phyloP scores from a whole-genome alignment of 2,329 filamentous ascomycete genomes.

The Aspergillus fumigatiaffinis region DNA sequence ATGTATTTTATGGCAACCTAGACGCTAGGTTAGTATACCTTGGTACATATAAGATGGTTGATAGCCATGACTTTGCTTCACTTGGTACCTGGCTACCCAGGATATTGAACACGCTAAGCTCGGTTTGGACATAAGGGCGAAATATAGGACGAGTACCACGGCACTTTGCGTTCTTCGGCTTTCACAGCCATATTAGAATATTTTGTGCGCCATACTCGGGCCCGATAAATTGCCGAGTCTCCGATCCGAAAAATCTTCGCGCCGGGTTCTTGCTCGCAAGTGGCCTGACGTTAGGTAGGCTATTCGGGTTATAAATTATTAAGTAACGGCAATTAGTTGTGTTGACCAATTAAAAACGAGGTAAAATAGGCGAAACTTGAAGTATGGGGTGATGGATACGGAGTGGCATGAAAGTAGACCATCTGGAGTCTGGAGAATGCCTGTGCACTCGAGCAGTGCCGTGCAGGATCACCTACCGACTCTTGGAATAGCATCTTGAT shows the following conservation, averaged over 20 bases:
- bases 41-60: too few species aligned
- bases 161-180: too few species aligned
- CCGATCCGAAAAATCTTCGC: not conserved
- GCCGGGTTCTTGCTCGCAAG: not conserved
- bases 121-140: too few species aligned
- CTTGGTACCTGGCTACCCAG: too few species aligned
- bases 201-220: not conserved
- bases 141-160: too few species aligned
- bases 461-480: not conserved
- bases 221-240: not conserved
- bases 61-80: too few species aligned
- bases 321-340: not conserved
- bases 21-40: too few species aligned
- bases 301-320: not conserved
- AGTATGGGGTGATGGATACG: not conserved
- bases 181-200: too few species aligned
- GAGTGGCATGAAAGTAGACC: not conserved
- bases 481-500: not conserved
- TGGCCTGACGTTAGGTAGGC: not conserved
- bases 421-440: not conserved
- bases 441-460: not conserved
- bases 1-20: too few species aligned
- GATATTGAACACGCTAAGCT: too few species aligned
- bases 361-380: too few species aligned
- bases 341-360: not conserved